Conservation (phyloP, 768 basidiomycete genomes). For the Rhizopogon vulgaris region DNA sequence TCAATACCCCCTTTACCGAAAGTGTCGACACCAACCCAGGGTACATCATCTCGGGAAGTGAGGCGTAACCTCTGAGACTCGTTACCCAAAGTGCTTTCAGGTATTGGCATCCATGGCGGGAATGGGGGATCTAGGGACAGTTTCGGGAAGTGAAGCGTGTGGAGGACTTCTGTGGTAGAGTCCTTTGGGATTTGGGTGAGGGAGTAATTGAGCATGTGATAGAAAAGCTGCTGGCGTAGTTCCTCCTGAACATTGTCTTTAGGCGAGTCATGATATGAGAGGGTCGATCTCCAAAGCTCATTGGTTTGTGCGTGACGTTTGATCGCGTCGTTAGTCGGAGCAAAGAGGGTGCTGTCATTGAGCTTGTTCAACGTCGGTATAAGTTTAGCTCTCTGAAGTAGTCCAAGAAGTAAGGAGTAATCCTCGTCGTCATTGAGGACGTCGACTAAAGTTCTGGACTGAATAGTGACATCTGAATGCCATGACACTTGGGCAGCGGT, state of each 20-base stretch:
- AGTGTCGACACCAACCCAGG: conserved; percentile 70
- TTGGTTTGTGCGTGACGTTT: conserved; percentile 35
- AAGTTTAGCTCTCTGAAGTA: conserved; percentile 81
- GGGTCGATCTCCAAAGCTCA: conserved; percentile 26
- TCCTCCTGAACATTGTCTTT: conserved; percentile 79
- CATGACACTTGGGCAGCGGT: conserved; percentile 20
- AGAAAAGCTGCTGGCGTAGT: conserved; percentile 88
- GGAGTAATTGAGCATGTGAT: conserved; percentile 86
- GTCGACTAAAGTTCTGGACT: conserved; percentile 68
- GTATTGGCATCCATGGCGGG: conserved; percentile 83
- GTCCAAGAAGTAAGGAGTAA: conserved; percentile 65
- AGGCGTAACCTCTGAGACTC: conserved; percentile 78
- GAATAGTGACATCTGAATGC: conserved; percentile 12
- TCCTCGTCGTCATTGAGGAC: conserved; percentile 69
- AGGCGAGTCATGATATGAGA: conserved; percentile 26
- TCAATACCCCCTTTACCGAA: conserved; percentile 69
- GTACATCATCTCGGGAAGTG: conserved; percentile 39
- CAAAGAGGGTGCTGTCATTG: conserved; percentile 81
- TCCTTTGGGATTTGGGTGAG: conserved; percentile 41
- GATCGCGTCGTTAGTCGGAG: conserved; percentile 92
- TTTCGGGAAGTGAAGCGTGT: conserved; percentile 72
- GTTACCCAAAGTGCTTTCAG: conserved; percentile 74
- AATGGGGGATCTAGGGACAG: conserved; percentile 52
- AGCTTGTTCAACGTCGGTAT: conserved; percentile 90
- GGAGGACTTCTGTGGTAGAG: conserved; percentile 31